Base-by-base conservation (phyloP, 805 yeast species). In the Allodekkera sacchari region DNA sequence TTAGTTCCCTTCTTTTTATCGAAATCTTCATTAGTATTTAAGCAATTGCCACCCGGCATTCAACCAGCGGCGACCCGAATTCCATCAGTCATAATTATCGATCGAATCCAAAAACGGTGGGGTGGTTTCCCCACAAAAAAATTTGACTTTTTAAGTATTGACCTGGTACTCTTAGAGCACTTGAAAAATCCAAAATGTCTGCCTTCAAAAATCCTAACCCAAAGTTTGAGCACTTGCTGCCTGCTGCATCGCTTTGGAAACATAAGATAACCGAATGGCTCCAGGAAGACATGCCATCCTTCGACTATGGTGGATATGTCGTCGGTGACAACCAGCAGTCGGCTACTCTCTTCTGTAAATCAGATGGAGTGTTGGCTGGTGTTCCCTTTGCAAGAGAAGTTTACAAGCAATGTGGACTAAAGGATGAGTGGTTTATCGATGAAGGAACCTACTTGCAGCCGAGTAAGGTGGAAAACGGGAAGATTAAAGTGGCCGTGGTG, bases 251-350 rank as follows among this genome's bases (percentile, higher is more conserved):
- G 4, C 63, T 61, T 30, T 89, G 97, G 97, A 85, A 77, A 50
- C 71, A 70, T 31, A 78, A 77, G 38, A 74, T 89, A 39, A 74
- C 85, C 7, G 65, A 61, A 27, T 88, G 84, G 78, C 62, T 88
- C 10, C 63, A 71, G 5, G 97, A 88, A 49, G 97, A 88, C 47
- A 89, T 83, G 11, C 96, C 97, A 2, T 75, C 94, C 0, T 89
- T 89, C 47, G 97, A 88, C 54, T 82, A 78, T 47, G 97, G 97
- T 21, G 97, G 96, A 2, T 84, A 62, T 47, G 97, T 89, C 2
- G 97, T 89, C n/a, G 96, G 97, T 9, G 68, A 69, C 33, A 77
- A 68, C 27, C 43, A 44, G 3, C 81, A 83, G 47, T 63, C 75
- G 3, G 96, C 95, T 2, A 74, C 83, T 2, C 62, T 88, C 26